Evolutionary conservation across 169 alveolate species (phyloP).

Genomic region (Plasmodium yoelii): DNA sequence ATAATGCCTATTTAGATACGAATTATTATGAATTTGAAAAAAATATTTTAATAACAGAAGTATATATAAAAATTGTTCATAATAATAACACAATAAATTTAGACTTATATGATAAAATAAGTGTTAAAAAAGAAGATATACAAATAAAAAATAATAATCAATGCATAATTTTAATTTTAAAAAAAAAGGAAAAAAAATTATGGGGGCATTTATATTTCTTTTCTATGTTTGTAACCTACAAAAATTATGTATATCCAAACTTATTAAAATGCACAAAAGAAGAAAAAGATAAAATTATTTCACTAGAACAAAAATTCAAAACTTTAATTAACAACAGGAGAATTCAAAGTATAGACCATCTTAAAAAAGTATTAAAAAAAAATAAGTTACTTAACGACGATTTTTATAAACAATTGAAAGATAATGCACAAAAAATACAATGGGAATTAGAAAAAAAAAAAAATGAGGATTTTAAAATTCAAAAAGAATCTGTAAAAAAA

Average conservation of each 20-base stretch:
- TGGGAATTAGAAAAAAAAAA: constrained; percentile 26
- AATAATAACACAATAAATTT: constrained; percentile 25
- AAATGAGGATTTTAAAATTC: constrained; percentile 22
- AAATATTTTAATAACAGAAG: constrained; percentile 42
- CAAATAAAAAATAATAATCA: constrained; percentile 18
- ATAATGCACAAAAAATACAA: constrained; percentile 61
- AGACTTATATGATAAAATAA: constrained; percentile 65
- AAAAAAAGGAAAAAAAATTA: constrained; percentile 57
- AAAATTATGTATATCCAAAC: constrained; percentile 48
- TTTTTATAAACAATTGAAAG: constrained; percentile 26
- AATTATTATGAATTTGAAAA: constrained; percentile 8
- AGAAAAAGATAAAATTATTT: constrained; percentile 38
- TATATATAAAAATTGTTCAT: constrained; percentile 32
- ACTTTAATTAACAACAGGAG: constrained; percentile 40
- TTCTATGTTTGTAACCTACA: constrained; percentile 31
- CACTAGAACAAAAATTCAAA: constrained; percentile 49
- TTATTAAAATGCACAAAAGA: constrained; percentile 64
- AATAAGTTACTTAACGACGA: constrained; percentile 17
- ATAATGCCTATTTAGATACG: not conserved
- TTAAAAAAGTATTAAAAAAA: constrained; percentile 36
- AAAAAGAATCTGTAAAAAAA: constrained; percentile 33
- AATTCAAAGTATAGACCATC: constrained; percentile 39
- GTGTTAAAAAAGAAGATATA: constrained; percentile 27
- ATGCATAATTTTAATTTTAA: constrained; percentile 22
- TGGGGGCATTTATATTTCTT: constrained; percentile 67